phyloP scores from a whole-genome alignment of 1,284 basidiomycete species.

The Mycena sp. region DNA sequence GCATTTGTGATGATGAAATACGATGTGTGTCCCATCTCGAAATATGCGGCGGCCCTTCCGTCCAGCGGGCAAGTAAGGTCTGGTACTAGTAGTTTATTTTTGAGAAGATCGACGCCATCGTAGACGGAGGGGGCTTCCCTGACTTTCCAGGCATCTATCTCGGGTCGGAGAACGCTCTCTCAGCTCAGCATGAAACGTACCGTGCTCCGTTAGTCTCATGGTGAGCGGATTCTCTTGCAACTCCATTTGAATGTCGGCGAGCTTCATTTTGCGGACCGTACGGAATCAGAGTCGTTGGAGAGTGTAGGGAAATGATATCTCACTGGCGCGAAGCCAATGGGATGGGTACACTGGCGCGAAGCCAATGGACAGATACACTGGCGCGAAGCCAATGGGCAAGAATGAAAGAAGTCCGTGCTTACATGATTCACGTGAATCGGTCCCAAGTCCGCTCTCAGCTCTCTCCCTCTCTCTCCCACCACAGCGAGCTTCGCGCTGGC shows the following conservation, averaged over 20 bases:
- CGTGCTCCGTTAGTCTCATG: conserved; percentile 2
- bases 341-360: background rate
- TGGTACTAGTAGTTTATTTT: background rate
- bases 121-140: background rate
- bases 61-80: background rate
- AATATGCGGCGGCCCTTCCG: background rate
- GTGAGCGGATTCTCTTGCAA: background rate
- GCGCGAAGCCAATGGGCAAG: too few relatives aligned
- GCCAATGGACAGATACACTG: too few relatives aligned
- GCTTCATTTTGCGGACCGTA: too few relatives aligned
- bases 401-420: too few relatives aligned
- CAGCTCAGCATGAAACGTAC: background rate
- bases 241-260: background rate
- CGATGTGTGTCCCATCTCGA: background rate
- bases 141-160: conserved; percentile 11
- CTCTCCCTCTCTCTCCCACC: too few relatives aligned
- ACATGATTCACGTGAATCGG: too few relatives aligned
- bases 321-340: too few relatives aligned
- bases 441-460: too few relatives aligned
- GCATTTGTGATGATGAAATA: conserved; percentile 8
- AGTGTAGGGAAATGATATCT: too few relatives aligned
- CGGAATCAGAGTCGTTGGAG: too few relatives aligned
- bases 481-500: conserved; percentile 5
- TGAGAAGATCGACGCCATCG: background rate
- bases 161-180: background rate